A percentile compares a stretch with the other conserved stretches of the same genome.
Conservation (phyloP, 2,329 filamentous ascomycete species). For the Alternaria incomplexa region DNA sequence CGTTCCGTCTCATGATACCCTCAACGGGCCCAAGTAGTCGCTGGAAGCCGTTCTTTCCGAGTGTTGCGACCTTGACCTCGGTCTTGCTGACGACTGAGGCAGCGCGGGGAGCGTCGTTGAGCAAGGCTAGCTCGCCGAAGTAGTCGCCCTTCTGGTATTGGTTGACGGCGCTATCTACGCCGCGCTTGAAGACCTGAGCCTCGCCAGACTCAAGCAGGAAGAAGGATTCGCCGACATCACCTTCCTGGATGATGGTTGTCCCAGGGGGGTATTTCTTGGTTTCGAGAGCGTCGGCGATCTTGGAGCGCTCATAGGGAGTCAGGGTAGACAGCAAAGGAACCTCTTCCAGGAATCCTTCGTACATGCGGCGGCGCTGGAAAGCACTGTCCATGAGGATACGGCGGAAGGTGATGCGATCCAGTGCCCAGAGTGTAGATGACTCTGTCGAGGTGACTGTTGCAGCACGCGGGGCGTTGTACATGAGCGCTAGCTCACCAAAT, state of each 20-base stretch:
- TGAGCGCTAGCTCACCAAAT: constrained; percentile 94
- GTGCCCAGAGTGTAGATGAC: constrained; percentile 84
- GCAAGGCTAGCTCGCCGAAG: constrained; percentile 91
- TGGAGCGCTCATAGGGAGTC: constrained; percentile 91
- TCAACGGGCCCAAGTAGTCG: constrained; percentile 90
- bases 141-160: constrained; percentile 91
- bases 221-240: constrained; percentile 89
- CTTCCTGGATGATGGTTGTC: constrained; percentile 86
- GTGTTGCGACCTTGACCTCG: constrained; percentile 88
- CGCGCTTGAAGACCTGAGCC: constrained; percentile 85
- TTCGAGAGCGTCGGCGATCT: constrained; percentile 96
- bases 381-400: constrained; percentile 98
- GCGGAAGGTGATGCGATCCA: constrained; percentile 95
- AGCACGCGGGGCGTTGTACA: constrained; percentile 97
- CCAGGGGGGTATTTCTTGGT: constrained; percentile 83
- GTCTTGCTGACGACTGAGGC: constrained; percentile 84
- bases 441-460: constrained; percentile 90
- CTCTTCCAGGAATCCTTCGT: constrained; percentile 94
- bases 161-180: constrained; percentile 72
- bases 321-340: constrained; percentile 84
- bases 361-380: constrained; percentile 94
- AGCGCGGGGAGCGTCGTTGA: constrained; percentile 92
- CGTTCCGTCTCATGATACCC: constrained; percentile 86
- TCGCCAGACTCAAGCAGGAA: constrained; percentile 88
- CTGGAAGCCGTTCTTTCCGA: constrained; percentile 95